Evolutionary conservation across 1,284 basidiomycete genomes (phyloP).

Genomic region (Naganishia cerealis): DNA sequence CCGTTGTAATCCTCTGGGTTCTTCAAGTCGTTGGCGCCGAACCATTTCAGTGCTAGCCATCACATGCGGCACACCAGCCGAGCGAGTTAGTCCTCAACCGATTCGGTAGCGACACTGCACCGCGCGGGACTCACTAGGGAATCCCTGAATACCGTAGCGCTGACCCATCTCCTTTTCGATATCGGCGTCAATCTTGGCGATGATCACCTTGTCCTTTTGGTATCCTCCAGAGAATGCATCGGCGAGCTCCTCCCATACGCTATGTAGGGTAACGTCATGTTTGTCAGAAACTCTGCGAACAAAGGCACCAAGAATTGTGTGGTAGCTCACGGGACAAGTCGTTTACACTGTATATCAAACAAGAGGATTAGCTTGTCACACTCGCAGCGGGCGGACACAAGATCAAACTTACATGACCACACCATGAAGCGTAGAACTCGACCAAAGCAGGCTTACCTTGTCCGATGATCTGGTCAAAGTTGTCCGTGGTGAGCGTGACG

Average conservation of each 20-base stretch:
- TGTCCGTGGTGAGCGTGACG: slow-evolving; percentile 69
- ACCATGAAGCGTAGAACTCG: slow-evolving; percentile 65
- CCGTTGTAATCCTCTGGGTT: slow-evolving; percentile 68
- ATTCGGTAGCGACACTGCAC: neutral
- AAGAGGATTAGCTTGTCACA: neutral
- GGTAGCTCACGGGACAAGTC: slow-evolving; percentile 4
- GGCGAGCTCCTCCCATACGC: slow-evolving; percentile 81
- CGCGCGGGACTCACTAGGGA: slow-evolving; percentile 68
- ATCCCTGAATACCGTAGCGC: slow-evolving; percentile 75
- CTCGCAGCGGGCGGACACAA: neutral
- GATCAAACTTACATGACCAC: slow-evolving; percentile 17
- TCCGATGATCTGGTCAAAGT: slow-evolving; percentile 71
- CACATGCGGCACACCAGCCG: neutral
- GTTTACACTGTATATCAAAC: neutral
- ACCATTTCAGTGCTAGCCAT: slow-evolving; percentile 81
- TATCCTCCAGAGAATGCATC: slow-evolving; percentile 67
- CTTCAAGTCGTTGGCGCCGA: slow-evolving; percentile 65
- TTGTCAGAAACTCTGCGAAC: slow-evolving; percentile 38
- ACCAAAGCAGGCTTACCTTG: slow-evolving; percentile 77
- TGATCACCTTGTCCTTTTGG: slow-evolving; percentile 68
- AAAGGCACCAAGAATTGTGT: neutral
- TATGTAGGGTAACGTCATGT: slow-evolving; percentile 69
- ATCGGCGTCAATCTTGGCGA: slow-evolving; percentile 93
- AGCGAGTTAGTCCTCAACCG: slow-evolving; percentile 19
- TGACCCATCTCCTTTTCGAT: slow-evolving; percentile 62